Conservation (phyloP, 306 rosid genomes). For the Citrullus amarus region DNA sequence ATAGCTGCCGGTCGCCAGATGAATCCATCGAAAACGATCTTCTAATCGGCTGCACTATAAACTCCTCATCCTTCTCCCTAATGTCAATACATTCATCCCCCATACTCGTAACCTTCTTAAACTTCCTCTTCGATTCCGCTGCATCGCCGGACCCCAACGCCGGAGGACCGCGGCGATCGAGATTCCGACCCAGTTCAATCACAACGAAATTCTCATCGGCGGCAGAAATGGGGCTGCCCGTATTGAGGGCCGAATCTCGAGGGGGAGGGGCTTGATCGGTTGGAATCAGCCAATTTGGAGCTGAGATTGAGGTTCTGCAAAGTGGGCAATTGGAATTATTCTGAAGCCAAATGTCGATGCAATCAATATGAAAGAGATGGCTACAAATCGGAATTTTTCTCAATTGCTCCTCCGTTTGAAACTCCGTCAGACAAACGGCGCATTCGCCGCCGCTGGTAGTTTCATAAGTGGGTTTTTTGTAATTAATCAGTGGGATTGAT, state of each 20-base stretch:
- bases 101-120: constrained; percentile 41
- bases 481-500: constrained; percentile 58
- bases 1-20: constrained; percentile 39
- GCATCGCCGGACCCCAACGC: not conserved
- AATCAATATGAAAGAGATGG: constrained; percentile 12
- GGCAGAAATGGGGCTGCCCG: not conserved
- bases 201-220: not conserved
- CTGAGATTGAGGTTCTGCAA: constrained; percentile 7
- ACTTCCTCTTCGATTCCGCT: constrained; percentile 19
- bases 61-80: constrained; percentile 44
- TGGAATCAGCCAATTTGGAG: not conserved
- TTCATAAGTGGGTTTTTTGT: constrained; percentile 16
- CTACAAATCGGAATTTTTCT: constrained; percentile 67
- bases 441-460: constrained; percentile 29
- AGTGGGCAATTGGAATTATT: constrained; percentile 14
- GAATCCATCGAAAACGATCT: constrained; percentile 73
- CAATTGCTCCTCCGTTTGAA: constrained; percentile 56
- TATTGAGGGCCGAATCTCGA: not conserved
- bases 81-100: constrained; percentile 65
- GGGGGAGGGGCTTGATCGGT: not conserved
- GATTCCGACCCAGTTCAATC: not conserved
- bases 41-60: constrained; percentile 42
- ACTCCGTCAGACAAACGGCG: constrained; percentile 81
- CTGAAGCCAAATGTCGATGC: constrained; percentile 14
- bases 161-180: not conserved